Evolutionary conservation across 148 eudicot genomes (phyloP), one percentile per base, ranked within the genome.

Genomic region (Hydrangea macrophylla): DNA sequence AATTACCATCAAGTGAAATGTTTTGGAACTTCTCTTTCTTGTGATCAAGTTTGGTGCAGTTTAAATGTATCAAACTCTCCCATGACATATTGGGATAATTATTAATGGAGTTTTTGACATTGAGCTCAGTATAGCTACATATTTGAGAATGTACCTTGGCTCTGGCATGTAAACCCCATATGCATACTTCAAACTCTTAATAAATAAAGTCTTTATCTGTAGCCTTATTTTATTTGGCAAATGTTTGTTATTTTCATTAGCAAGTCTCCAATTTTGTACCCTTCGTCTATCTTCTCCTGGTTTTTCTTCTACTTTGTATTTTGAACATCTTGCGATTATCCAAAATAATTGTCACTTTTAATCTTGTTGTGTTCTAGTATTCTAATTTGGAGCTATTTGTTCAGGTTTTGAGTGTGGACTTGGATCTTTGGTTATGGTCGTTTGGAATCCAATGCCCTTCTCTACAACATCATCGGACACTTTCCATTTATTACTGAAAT

Each of bases 371-470:
- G 32, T 32, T 58, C 39, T 20, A 62, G 53, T 36, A 20, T 32
- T 67, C 32, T 56, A 2, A 33, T 23, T 22, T 58, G 68, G 61
- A 1, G 63, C 48, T 27, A 54, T 69, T 66, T 54, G 57, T 70
- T 50, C 79, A 88, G 96, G 92, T 90, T 25, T 70, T 93, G 79
- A 88, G 98, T 32, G 82, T 84, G 67, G 96, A 93, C 37, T 78
- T 93, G 83, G 98, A 90, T 82, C 90, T 88, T 31, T 90, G 96
- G 98, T 78, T 93, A 31, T 93, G 95, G 96, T 81, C 92, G 15
- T 71, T 75, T 68, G 92, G 98, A 13, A 53, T 93, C 65, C 77
- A 75, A 64, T 72, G 81, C 61, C 75, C 90, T 32, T 85, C 90
- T 68, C 96, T 93, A 61, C 74, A 76, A 44, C 86, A 88, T 70